phyloP scores from a whole-genome alignment of 208 protist species.

The Trypanosoma lewisi region DNA sequence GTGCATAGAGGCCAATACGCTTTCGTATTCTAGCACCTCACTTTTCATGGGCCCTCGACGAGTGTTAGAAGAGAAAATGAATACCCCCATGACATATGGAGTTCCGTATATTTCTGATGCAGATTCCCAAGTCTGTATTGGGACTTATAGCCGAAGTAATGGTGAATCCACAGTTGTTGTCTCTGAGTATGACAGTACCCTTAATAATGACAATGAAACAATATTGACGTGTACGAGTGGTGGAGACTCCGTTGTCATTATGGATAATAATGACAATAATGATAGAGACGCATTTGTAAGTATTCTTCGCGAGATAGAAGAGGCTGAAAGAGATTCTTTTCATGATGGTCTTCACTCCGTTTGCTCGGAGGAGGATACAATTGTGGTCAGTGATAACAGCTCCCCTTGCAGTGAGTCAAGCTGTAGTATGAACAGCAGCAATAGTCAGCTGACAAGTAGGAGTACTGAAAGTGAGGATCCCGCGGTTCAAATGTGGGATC shows the following conservation, averaged over 20 bases:
- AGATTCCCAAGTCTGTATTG: not conserved
- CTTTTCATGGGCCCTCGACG: constrained; percentile 80
- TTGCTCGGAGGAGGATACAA: constrained; percentile 5
- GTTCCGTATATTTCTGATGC: not conserved
- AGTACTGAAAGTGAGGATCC: not conserved
- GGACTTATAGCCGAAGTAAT: not conserved
- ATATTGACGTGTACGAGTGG: not conserved
- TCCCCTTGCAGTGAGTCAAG: not conserved
- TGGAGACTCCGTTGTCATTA: constrained; percentile 19
- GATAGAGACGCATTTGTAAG: constrained; percentile 1
- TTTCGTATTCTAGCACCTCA: constrained; percentile 60
- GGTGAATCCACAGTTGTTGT: not conserved
- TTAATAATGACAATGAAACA: constrained; percentile 3
- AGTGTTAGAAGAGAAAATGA: constrained; percentile 22
- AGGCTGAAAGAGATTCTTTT: constrained; percentile 1
- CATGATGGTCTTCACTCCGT: not conserved
- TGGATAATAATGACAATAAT: constrained; percentile 9
- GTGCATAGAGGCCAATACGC: constrained; percentile 48
- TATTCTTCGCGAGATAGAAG: constrained; percentile 19
- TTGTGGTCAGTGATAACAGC: constrained; percentile 6
- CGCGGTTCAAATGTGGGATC: constrained; percentile 36
- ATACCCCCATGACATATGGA: not conserved
- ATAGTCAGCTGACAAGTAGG: too few relatives aligned
- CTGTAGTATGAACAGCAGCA: not conserved
- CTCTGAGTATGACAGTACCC: constrained; percentile 16